Conservation (phyloP, 495 filamentous ascomycete species). For the Podospora tetraspora region DNA sequence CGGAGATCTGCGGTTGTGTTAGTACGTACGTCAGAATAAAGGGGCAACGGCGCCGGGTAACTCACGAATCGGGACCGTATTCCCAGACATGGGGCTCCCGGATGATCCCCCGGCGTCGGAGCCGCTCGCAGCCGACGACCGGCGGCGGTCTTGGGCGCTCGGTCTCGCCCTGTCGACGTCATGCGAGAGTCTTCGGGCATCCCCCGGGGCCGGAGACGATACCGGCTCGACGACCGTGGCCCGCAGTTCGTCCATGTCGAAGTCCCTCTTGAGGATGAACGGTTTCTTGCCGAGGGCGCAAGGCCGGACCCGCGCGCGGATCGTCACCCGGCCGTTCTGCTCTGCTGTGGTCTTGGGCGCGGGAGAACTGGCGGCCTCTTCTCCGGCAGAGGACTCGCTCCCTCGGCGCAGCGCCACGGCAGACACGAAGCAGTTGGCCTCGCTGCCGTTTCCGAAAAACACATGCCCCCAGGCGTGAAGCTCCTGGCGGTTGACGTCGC, state of each 20-base stretch:
- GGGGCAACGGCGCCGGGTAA: conserved; percentile 8
- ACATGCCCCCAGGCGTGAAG: conserved; percentile 32
- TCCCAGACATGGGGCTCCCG: conserved; percentile 14
- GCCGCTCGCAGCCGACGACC: conserved; percentile 8
- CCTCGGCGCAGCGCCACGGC: conserved; percentile 34
- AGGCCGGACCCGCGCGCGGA: conserved; percentile 44
- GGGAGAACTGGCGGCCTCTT: conserved; percentile 4
- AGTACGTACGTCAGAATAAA: background rate
- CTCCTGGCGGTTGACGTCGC: conserved; percentile 23
- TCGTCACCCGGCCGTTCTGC: conserved; percentile 30
- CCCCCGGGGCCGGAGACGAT: conserved; percentile 7
- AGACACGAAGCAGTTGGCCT: conserved; percentile 38
- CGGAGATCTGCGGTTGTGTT: conserved; percentile 36
- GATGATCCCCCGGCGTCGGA: conserved; percentile 14
- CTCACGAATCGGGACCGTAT: conserved; percentile 47
- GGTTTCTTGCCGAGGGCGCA: conserved; percentile 35
- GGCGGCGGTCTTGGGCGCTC: conserved; percentile 6
- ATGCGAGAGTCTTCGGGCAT: conserved; percentile 8
- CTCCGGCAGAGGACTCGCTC: conserved; percentile 21
- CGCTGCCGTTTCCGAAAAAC: conserved; percentile 30
- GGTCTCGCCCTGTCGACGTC: conserved; percentile 5
- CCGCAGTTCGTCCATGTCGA: conserved; percentile 42
- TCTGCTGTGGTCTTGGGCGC: conserved; percentile 3
- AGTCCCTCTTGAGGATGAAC: conserved; percentile 44
- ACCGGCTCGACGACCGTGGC: conserved; percentile 32